Conservation (phyloP, 148 eudicot species). For the Nepenthes gracilis region DNA sequence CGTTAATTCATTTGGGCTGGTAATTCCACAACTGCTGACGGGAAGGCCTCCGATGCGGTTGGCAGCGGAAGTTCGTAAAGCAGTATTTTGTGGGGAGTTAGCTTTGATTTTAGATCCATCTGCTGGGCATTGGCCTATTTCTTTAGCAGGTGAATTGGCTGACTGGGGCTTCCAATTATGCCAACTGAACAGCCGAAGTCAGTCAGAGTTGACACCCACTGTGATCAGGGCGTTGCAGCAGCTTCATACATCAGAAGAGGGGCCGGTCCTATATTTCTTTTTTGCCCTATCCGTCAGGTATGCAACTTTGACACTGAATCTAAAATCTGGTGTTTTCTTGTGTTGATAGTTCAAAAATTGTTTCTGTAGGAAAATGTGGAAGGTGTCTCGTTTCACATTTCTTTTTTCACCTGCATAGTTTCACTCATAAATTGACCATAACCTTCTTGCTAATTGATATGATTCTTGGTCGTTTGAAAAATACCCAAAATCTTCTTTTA, state of each 20-base stretch:
- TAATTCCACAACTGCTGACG: conserved; percentile 62
- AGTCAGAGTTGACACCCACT: conserved; percentile 56
- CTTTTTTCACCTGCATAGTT: no score
- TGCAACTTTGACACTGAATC: conserved; percentile 4
- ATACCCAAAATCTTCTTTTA: no score
- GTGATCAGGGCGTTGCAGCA: conserved; percentile 59
- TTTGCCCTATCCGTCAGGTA: conserved; percentile 70
- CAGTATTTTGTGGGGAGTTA: conserved; percentile 40
- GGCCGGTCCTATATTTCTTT: conserved; percentile 54
- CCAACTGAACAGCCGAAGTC: conserved; percentile 48
- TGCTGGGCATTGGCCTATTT: conserved; percentile 66
- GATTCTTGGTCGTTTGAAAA: no score
- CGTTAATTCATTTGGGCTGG: conserved; percentile 57
- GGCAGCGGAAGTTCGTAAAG: conserved; percentile 38
- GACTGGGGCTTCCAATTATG: conserved; percentile 62
- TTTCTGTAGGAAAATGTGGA: no score
- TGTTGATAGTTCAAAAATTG: no score
- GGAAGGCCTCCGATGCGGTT: conserved; percentile 47
- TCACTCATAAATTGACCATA: no score
- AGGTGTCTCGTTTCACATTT: no score
- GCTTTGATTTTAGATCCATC: conserved; percentile 52
- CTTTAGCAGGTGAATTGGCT: conserved; percentile 47
- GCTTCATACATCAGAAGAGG: conserved; percentile 54
- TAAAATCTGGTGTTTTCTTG: no score
- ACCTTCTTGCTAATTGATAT: no score